Evolutionary conservation across 2,329 filamentous ascomycete species (phyloP).

Genomic region (Penicillium carneum): DNA sequence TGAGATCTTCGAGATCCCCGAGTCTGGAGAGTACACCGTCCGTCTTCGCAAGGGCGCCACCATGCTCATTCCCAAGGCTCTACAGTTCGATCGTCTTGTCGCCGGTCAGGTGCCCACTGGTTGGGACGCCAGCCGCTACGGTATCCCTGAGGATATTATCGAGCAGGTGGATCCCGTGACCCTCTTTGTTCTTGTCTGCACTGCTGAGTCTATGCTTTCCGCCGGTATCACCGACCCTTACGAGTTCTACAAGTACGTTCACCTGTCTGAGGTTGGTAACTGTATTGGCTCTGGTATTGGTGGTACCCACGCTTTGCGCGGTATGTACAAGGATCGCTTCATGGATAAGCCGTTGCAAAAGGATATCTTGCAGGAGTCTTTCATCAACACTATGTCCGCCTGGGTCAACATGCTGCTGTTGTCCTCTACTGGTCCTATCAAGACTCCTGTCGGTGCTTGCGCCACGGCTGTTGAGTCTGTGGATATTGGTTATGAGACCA

Average conservation of each 20-base stretch:
- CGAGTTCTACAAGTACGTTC: conserved; percentile 99
- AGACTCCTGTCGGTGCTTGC: conserved; percentile 96
- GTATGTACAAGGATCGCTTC: conserved; percentile 98
- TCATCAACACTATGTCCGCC: conserved; percentile 99
- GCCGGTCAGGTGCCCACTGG: conserved; percentile 96
- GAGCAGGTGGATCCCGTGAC: conserved; percentile 96
- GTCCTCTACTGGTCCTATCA: conserved; percentile 96
- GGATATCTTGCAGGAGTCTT: conserved; percentile 97
- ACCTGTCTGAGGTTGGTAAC: conserved; percentile 97
- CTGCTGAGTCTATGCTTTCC: conserved; percentile 86
- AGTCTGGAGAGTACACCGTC: conserved; percentile 92
- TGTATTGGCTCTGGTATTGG: conserved; percentile 98
- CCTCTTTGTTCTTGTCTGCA: conserved; percentile 91
- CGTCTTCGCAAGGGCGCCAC: conserved; percentile 94
- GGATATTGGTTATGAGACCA: conserved; percentile 97
- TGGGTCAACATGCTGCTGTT: conserved; percentile 99
- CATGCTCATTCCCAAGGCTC: conserved; percentile 93
- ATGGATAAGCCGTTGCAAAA: conserved; percentile 97
- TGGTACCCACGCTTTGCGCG: conserved; percentile 86
- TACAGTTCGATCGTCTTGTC: conserved; percentile 95
- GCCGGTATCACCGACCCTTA: conserved; percentile 98
- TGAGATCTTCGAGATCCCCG: conserved; percentile 92
- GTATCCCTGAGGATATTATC: conserved; percentile 96
- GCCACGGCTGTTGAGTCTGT: conserved; percentile 96
- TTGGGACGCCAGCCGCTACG: conserved; percentile 95